phyloP scores from a whole-genome alignment of 202 grass and related monocot species.

The Dendrocalamus latiflorus region DNA sequence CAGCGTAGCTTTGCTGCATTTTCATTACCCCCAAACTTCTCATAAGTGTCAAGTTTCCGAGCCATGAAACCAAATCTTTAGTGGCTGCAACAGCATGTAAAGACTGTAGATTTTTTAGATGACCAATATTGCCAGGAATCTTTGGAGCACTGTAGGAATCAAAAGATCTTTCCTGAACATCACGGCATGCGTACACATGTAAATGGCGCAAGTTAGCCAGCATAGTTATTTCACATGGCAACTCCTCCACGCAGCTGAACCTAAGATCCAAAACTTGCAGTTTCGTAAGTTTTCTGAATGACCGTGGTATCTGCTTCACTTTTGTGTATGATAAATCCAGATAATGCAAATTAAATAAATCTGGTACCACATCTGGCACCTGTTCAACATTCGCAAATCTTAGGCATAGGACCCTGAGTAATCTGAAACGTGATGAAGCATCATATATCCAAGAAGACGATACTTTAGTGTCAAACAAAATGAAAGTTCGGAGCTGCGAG shows the following conservation, averaged over 20 bases:
- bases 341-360: no score
- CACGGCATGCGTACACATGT: neutral
- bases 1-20: constrained; percentile 22
- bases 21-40: constrained; percentile 33
- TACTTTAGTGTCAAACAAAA: no score
- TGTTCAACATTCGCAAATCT: no score
- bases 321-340: no score
- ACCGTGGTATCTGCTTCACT: neutral
- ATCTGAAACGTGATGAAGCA: no score
- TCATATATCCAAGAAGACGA: no score
- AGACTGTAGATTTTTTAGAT: constrained; percentile 36
- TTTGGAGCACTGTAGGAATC: constrained; percentile 1
- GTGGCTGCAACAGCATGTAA: constrained; percentile 16
- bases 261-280: constrained; percentile 49
- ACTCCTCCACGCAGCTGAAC: constrained; percentile 12
- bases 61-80: constrained; percentile 21
- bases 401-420: no score
- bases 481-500: no score
- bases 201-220: constrained; percentile 43
- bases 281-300: constrained; percentile 39
- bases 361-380: no score
- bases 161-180: constrained; percentile 18
- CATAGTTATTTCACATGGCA: constrained; percentile 39
- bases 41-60: constrained; percentile 29
- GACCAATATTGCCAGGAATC: constrained; percentile 23